Percentiles rank a stretch among this genome's conserved stretches.
Evolutionary conservation across 768 basidiomycete genomes (phyloP).

Genomic region (Leccinum pellstonianum): DNA sequence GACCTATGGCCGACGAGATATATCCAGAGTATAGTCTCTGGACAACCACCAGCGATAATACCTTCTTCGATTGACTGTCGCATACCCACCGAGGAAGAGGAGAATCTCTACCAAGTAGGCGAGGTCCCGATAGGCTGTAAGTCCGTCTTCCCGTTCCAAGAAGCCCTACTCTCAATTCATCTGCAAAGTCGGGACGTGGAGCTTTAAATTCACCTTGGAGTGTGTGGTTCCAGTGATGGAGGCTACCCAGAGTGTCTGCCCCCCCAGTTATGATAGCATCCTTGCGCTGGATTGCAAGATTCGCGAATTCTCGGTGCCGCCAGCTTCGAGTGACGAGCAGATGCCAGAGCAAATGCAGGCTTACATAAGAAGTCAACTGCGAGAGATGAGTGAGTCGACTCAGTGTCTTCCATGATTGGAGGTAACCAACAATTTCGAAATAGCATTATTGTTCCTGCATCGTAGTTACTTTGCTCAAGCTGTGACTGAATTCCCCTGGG

Average conservation of each 20-base stretch:
- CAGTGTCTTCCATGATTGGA: background rate
- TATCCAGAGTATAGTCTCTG: constrained; percentile 42
- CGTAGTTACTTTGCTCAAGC: constrained; percentile 58
- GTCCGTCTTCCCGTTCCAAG: constrained; percentile 17
- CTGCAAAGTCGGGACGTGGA: constrained; percentile 47
- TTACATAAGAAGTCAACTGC: constrained; percentile 44
- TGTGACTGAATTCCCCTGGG: constrained; percentile 44
- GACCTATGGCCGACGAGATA: background rate
- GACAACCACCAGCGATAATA: constrained; percentile 47
- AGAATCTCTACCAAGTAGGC: constrained; percentile 41
- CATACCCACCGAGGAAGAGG: constrained; percentile 47
- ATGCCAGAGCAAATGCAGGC: constrained; percentile 42
- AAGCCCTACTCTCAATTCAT: constrained; percentile 1
- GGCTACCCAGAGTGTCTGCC: constrained; percentile 39
- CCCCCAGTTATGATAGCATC: constrained; percentile 46
- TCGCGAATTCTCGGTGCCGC: constrained; percentile 36
- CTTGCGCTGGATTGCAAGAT: constrained; percentile 52
- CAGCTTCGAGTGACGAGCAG: constrained; percentile 20
- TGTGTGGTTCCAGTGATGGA: constrained; percentile 45
- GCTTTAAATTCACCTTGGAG: constrained; percentile 39
- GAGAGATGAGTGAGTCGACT: constrained; percentile 40
- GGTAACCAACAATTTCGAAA: background rate
- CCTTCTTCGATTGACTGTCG: constrained; percentile 45
- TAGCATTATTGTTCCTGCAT: constrained; percentile 56
- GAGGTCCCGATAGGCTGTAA: constrained; percentile 46